A percentile compares a stretch with the other conserved stretches of the same genome.
phyloP scores from a whole-genome alignment of 352 stramenopile genomes.

The Phytophthora constricta region DNA sequence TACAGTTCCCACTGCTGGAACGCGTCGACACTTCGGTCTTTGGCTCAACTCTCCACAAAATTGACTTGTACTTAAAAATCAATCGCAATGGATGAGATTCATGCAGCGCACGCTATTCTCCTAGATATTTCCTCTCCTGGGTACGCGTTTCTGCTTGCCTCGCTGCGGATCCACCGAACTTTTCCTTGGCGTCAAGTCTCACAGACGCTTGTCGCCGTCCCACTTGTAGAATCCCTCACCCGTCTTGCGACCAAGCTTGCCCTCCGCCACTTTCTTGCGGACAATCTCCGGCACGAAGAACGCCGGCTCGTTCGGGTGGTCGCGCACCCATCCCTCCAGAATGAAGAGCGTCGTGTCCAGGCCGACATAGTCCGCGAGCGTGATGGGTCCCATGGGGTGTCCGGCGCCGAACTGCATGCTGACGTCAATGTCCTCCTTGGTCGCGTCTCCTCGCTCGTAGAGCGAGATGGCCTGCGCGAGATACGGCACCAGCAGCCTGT shows the following conservation, averaged over 20 bases:
- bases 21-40: too few relatives aligned
- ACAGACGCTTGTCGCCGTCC: slow-evolving; percentile 84
- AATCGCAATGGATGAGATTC: too few relatives aligned
- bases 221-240: slow-evolving; percentile 97
- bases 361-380: slow-evolving; percentile 96
- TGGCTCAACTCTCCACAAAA: too few relatives aligned
- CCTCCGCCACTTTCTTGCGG: slow-evolving; percentile 91
- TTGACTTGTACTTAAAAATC: too few relatives aligned
- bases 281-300: slow-evolving; percentile 96
- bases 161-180: background rate
- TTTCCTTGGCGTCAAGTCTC: slow-evolving; percentile 18
- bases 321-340: slow-evolving; percentile 95
- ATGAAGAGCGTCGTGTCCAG: slow-evolving; percentile 97
- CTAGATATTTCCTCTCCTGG: too few relatives aligned
- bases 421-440: slow-evolving; percentile 97
- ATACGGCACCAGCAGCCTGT: slow-evolving; percentile 90
- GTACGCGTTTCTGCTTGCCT: too few relatives aligned
- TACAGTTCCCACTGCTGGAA: too few relatives aligned
- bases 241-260: slow-evolving; percentile 96
- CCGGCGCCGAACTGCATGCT: slow-evolving; percentile 97
- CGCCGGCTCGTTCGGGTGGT: slow-evolving; percentile 94
- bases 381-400: slow-evolving; percentile 97
- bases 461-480: slow-evolving; percentile 91
- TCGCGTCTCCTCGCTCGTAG: slow-evolving; percentile 94
- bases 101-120: too few relatives aligned